Conservation (phyloP, 176 grass and related monocot species). For the Oryza australiensis region DNA sequence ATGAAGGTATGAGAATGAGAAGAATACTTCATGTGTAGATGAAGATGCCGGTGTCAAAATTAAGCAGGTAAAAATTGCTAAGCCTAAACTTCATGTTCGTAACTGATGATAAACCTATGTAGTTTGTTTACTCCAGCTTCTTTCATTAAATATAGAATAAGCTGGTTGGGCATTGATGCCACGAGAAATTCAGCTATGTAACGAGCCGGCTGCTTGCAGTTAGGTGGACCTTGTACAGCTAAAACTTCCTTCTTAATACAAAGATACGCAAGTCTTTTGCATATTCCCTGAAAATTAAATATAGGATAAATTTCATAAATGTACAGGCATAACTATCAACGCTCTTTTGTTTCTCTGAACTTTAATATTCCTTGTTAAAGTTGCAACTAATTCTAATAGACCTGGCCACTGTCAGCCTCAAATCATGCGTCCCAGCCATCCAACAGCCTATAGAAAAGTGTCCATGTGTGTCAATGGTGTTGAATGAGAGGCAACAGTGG, state of each 20-base stretch:
- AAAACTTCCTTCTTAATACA: too few species aligned
- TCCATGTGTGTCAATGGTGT: neutral
- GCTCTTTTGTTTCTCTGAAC: neutral
- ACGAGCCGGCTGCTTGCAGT: too few species aligned
- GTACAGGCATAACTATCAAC: neutral
- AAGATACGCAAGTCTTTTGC: too few species aligned
- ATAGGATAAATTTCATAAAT: neutral
- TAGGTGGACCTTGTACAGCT: too few species aligned
- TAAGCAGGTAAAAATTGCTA: constrained; percentile 45
- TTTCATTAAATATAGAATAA: neutral
- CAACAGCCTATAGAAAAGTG: neutral
- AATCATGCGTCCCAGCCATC: neutral
- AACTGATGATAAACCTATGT: neutral
- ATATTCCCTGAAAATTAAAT: neutral
- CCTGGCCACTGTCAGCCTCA: neutral
- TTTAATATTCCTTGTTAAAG: neutral
- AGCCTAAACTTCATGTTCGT: neutral
- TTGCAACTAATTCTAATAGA: neutral
- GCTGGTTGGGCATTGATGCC: too few species aligned
- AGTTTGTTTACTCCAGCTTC: neutral
- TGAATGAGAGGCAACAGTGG: neutral
- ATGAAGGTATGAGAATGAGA: constrained; percentile 38
- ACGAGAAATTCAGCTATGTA: too few species aligned
- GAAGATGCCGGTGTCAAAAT: constrained; percentile 41
- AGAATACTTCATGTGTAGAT: constrained; percentile 29